Evolutionary conservation across 1,139 yeast species (phyloP), one percentile per base, ranked within the genome.

Genomic region (Cylindricascospora bacillispora): DNA sequence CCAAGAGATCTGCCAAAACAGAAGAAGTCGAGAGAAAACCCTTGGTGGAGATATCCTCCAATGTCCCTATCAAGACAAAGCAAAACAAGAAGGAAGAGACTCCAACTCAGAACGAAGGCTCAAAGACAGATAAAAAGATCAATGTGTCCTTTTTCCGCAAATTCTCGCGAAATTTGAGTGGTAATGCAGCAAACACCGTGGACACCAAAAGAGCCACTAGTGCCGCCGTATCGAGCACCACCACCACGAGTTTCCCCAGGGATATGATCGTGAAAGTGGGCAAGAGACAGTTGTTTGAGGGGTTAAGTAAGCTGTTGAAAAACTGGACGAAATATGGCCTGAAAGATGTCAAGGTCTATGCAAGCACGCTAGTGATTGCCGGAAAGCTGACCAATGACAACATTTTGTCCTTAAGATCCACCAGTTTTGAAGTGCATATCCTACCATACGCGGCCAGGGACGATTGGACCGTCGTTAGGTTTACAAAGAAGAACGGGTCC

Each of bases 241-340:
- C 59, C 59, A 45, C 67, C 61, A 28, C 32, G 9, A 31, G 28
- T 2, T 38, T 25, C 25, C 42, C 41, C 26, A 27, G 26, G 5
- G 36, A 38, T 11, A 30, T 57, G 18, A 44, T 45, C 24, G 52
- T 60, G 2, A 45, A 43, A 10, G 54, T 56, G 27, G 47, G 48
- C 13, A 47, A 56, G 6, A 37, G 36, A 11, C 82, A 77, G 48
- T 67, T 77, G 65, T 65, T 68, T 31, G 68, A 72, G 24, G 83
- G 83, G 4, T 58, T 78, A 43, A 67, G 62, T 51, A 72, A 80
- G 23, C 63, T 77, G 36, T 59, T 78, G 43, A 61, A 56, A 30
- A 72, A 78, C 9, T 78, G 89, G 89, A 66, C 73, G 11, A 71
- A 69, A 39, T 77, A 77, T 46, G 86, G 89, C 6, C 57, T 78